Evolutionary conservation across 345 rosid genomes (phyloP), one percentile per base, ranked within the genome.

Genomic region (Acer yangbiense): DNA sequence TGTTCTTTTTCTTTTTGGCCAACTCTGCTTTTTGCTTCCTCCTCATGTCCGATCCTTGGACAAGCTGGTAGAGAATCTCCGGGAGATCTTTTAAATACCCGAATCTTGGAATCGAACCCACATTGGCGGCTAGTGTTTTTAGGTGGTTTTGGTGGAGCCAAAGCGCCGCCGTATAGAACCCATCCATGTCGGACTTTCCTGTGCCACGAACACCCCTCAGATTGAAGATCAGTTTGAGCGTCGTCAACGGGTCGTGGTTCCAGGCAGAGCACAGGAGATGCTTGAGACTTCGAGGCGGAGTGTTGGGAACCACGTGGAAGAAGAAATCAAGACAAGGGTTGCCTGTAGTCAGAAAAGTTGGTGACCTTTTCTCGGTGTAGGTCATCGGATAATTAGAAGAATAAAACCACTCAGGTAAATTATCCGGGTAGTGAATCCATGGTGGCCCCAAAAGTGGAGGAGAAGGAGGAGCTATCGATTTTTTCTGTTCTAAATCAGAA

Each of bases 161-260:
- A 23, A 86, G 50, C 3, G 94, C 92, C 4, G 89, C 88, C 0
- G 84, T 73, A 50, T 85, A 86, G 81, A 88, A 93, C 21, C 95
- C 97, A 80, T 88, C 90, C 79, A 84, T 90, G 63, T 93, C 92
- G 0, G 89, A 82, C 62, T 93, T 90, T 5, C 93, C 92, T 0
- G 89, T 86, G 27, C 98, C 92, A 0, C 91, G 90, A 1, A 93
- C 90, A 14, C 96, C 94, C 2, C 93, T 84, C 7, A 93, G 87
- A 70, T 91, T 87, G 58, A 89, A 90, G 25, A 91, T 80, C 27
- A 90, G 88, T 57, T 89, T 88, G 61, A 88, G 90, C 1, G 95
- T 79, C 27, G 85, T 87, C 58, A 88, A 75, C 25, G 93, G 83
- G 58, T 91, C 41, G 43, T 83, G 85, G 29, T 39, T 60, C 98